These are phyloP conservation scores for Blastocystis sp. DNA, from an alignment of 352 stramenopile species.

Conservation along the genomic window DNA sequence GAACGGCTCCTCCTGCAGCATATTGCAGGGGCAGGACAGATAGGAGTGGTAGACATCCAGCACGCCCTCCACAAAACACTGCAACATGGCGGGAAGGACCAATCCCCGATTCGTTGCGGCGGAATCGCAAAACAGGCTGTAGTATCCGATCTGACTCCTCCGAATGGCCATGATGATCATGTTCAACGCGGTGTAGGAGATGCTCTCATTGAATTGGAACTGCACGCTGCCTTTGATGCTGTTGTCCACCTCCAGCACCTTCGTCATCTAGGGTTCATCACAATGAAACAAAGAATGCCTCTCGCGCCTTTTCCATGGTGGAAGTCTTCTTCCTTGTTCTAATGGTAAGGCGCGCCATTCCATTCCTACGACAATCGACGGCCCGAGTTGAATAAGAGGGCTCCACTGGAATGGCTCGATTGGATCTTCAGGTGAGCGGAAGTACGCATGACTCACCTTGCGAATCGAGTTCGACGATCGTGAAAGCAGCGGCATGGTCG, in stretches of 20 bases:
- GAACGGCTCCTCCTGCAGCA: constrained; percentile 5
- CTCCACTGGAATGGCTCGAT: constrained; percentile 14
- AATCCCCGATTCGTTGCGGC: neutral
- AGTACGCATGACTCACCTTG: neutral
- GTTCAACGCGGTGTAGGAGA: constrained; percentile 8
- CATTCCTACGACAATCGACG: constrained; percentile 27
- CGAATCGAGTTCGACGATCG: constrained; percentile 8
- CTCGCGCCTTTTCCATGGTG: neutral
- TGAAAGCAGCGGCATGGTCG: neutral
- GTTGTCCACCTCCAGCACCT: constrained; percentile 50
- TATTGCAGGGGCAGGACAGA: neutral
- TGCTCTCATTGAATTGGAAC: constrained; percentile 22
- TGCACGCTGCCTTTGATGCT: constrained; percentile 24
- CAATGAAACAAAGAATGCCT: neutral
- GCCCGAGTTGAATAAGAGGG: constrained; percentile 26
- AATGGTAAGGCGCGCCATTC: neutral
- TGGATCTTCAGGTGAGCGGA: neutral
- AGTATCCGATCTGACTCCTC: constrained; percentile 51
- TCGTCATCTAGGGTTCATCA: neutral
- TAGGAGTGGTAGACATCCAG: constrained; percentile 58
- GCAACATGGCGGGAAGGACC: neutral
- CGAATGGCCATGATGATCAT: constrained; percentile 46
- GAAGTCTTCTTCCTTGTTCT: constrained; percentile 15
- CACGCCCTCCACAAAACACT: constrained; percentile 36
- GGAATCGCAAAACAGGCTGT: neutral